These are phyloP conservation scores for Trapa incisa DNA, from an alignment of 345 rosid species.

Conservation along the genomic window DNA sequence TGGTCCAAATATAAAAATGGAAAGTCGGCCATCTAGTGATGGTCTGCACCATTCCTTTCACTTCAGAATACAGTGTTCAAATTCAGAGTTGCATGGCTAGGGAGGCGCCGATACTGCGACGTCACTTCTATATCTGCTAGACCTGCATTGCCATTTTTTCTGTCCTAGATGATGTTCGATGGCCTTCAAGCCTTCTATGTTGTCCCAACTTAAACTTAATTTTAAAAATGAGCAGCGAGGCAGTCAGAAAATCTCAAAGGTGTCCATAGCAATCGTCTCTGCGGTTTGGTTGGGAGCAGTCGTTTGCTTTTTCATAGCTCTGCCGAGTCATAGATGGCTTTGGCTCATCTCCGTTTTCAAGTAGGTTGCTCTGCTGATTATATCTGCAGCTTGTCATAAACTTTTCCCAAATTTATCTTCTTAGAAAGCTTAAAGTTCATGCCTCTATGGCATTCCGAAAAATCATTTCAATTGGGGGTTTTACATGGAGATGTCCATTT, in stretches of 20 bases:
- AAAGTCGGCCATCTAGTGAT: too few relatives aligned
- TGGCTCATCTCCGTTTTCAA: conserved; percentile 73
- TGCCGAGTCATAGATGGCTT: conserved; percentile 67
- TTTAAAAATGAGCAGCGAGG: conserved; percentile 48
- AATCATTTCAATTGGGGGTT: not conserved
- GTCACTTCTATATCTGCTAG: too few relatives aligned
- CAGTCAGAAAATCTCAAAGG: conserved; percentile 58
- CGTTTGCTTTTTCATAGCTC: conserved; percentile 60
- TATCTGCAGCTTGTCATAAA: not conserved
- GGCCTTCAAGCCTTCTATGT: too few relatives aligned
- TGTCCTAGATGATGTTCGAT: too few relatives aligned
- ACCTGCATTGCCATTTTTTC: too few relatives aligned
- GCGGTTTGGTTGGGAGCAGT: conserved; percentile 50
- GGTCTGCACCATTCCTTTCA: too few relatives aligned
- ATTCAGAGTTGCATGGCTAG: too few relatives aligned
- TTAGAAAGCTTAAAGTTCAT: not conserved
- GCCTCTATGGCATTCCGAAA: not conserved
- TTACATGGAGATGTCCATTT: not conserved
- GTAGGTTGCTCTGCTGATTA: conserved; percentile 30
- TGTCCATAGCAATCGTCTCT: conserved; percentile 38
- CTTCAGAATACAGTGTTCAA: too few relatives aligned
- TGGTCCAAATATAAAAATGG: too few relatives aligned
- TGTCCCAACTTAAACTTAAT: not conserved
- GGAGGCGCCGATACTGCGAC: too few relatives aligned
- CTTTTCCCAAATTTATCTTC: not conserved